Percentiles rank a stretch among this genome's conserved stretches.
Conservation (phyloP, 768 basidiomycete species). For the Boletus rubropictus region DNA sequence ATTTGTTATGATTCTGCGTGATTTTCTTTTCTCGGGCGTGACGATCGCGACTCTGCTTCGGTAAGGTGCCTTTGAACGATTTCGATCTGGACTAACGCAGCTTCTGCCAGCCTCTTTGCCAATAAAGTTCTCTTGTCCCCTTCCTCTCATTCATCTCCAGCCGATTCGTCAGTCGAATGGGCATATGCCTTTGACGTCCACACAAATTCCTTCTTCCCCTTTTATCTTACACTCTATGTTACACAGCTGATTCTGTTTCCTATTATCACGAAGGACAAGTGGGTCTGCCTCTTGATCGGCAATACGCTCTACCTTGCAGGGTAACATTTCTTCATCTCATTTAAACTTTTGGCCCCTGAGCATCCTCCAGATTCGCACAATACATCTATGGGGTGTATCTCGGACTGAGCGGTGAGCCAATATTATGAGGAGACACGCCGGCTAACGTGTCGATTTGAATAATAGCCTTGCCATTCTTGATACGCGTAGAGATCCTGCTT, state of each 20-base stretch:
- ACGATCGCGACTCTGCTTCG: conserved; percentile 71
- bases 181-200: conserved; percentile 96
- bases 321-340: conserved; percentile 37
- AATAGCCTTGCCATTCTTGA: conserved; percentile 87
- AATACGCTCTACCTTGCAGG: conserved; percentile 77
- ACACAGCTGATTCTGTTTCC: conserved; percentile 84
- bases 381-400: conserved; percentile 91
- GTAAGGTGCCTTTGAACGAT: conserved; percentile 32
- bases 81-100: conserved; percentile 10
- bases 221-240: conserved; percentile 85
- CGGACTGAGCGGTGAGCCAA: conserved; percentile 64
- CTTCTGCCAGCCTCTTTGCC: conserved; percentile 50
- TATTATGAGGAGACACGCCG: background rate
- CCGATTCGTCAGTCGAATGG: conserved; percentile 80
- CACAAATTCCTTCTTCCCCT: conserved; percentile 93
- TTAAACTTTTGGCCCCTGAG: conserved; percentile 6
- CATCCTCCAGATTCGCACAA: conserved; percentile 63
- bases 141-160: conserved; percentile 62
- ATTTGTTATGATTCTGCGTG: conserved; percentile 79
- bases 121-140: conserved; percentile 68
- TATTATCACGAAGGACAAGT: conserved; percentile 75
- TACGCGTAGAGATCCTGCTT: conserved; percentile 85
- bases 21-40: conserved; percentile 79
- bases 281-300: conserved; percentile 92
- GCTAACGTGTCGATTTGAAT: conserved; percentile 9